Conservation (phyloP, 169 alveolate species). For the Miamiensis avidus region DNA sequence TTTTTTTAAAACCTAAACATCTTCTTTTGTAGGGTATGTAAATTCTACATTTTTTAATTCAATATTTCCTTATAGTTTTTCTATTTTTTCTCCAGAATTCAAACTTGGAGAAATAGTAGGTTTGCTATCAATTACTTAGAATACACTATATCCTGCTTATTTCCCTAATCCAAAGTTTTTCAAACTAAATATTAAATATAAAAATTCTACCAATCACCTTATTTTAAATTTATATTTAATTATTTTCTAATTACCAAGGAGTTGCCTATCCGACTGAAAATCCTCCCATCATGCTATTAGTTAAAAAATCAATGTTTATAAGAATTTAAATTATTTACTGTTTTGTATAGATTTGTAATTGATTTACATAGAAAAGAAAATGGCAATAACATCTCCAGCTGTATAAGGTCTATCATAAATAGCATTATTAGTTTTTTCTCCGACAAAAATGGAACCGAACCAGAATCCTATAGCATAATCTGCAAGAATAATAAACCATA, state of each 20-base stretch:
- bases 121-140: slow-evolving; percentile 18
- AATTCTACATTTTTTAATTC: slow-evolving; percentile 45
- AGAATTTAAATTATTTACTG: too few relatives aligned
- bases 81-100: background rate
- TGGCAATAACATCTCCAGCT: slow-evolving; percentile 69
- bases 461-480: slow-evolving; percentile 30
- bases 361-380: slow-evolving; percentile 61
- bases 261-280: slow-evolving; percentile 63
- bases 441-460: slow-evolving; percentile 22
- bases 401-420: slow-evolving; percentile 43
- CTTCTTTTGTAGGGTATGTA: slow-evolving; percentile 49
- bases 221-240: too few relatives aligned
- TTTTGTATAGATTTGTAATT: too few relatives aligned
- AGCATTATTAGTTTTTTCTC: slow-evolving; percentile 4
- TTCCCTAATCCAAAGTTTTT: slow-evolving; percentile 36
- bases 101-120: slow-evolving; percentile 6
- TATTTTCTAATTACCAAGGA: too few relatives aligned
- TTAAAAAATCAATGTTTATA: too few relatives aligned
- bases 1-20: slow-evolving; percentile 34
- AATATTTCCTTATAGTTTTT: slow-evolving; percentile 34
- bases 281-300: slow-evolving; percentile 58
- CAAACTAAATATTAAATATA: too few relatives aligned
- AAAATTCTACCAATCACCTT: too few relatives aligned
- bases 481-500: background rate
- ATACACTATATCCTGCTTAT: slow-evolving; percentile 27